These are phyloP conservation scores for Trypanosoma rangeli DNA, from an alignment of 208 protist genomes.

Conservation along the genomic window DNA sequence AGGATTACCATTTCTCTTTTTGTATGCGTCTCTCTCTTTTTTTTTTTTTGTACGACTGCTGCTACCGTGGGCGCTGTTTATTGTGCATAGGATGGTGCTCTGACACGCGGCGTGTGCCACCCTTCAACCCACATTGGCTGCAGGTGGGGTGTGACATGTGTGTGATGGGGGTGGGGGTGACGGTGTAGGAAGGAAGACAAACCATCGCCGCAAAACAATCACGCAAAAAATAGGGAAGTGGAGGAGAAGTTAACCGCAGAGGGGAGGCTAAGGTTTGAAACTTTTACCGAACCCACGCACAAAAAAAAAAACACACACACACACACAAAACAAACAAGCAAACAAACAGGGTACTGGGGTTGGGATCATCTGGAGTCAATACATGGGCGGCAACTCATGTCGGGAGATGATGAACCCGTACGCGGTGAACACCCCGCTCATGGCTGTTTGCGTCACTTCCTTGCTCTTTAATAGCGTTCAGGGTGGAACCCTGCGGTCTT, in stretches of 20 bases:
- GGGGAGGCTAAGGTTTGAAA: neutral
- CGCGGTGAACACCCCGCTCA: slow-evolving; percentile 67
- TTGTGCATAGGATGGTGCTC: neutral
- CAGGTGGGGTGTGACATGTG: neutral
- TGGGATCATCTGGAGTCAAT: neutral
- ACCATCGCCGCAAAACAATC: neutral
- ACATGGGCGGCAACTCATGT: slow-evolving; percentile 39
- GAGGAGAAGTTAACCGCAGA: neutral
- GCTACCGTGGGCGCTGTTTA: too few species aligned
- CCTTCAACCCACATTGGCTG: neutral
- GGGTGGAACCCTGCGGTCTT: slow-evolving; percentile 47
- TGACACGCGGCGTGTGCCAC: neutral
- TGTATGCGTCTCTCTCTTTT: neutral
- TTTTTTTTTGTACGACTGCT: neutral
- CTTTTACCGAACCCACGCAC: neutral
- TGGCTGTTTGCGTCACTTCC: slow-evolving; percentile 50
- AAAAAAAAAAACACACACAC: neutral
- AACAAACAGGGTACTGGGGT: neutral
- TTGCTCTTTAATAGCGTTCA: slow-evolving; percentile 77
- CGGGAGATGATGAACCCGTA: slow-evolving; percentile 49
- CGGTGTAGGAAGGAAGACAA: neutral
- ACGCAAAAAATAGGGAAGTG: neutral
- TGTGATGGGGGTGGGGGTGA: neutral
- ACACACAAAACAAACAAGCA: slow-evolving; percentile 6
- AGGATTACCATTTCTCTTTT: neutral